phyloP scores from a whole-genome alignment of 805 yeast species.

The Candida arabinofermentans region DNA sequence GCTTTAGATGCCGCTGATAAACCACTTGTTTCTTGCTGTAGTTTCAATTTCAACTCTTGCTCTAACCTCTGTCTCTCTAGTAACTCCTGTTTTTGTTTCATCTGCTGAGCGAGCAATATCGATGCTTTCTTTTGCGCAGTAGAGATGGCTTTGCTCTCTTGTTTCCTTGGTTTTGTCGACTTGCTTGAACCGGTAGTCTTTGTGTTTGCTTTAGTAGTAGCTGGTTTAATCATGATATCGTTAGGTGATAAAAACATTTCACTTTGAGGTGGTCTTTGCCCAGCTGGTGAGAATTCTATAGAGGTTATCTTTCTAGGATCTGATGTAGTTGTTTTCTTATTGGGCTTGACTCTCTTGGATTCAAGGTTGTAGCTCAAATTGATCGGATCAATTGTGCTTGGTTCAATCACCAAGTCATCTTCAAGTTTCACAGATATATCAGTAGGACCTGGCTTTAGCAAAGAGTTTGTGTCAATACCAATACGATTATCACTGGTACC shows the following conservation, averaged over 20 bases:
- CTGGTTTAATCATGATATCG: conserved; percentile 22
- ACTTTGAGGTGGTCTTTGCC: conserved; percentile 3
- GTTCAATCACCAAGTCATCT: conserved; percentile 7
- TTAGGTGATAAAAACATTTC: conserved; percentile 20
- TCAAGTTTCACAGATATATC: neutral
- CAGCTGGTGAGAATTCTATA: conserved; percentile 5
- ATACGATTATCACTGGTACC: neutral
- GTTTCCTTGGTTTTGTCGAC: conserved; percentile 11
- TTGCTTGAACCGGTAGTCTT: neutral
- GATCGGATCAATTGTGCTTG: conserved; percentile 30
- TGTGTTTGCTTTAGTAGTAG: neutral
- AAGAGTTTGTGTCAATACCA: too few relatives aligned
- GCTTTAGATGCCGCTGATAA: neutral
- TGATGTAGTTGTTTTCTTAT: conserved; percentile 4
- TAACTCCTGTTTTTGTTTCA: conserved; percentile 17
- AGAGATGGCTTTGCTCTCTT: conserved; percentile 16
- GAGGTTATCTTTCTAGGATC: conserved; percentile 2
- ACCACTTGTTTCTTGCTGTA: conserved; percentile 4
- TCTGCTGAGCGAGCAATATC: conserved; percentile 17
- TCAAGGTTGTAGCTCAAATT: conserved; percentile 30
- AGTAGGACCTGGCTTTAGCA: too few relatives aligned
- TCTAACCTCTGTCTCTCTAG: conserved; percentile 15
- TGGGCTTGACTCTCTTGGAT: conserved; percentile 25
- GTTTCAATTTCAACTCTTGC: conserved; percentile 4
- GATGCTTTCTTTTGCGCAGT: conserved; percentile 20